Evolutionary conservation across 768 basidiomycete species (phyloP), one percentile per base, ranked within the genome.

Genomic region (Crepidotus variabilis): DNA sequence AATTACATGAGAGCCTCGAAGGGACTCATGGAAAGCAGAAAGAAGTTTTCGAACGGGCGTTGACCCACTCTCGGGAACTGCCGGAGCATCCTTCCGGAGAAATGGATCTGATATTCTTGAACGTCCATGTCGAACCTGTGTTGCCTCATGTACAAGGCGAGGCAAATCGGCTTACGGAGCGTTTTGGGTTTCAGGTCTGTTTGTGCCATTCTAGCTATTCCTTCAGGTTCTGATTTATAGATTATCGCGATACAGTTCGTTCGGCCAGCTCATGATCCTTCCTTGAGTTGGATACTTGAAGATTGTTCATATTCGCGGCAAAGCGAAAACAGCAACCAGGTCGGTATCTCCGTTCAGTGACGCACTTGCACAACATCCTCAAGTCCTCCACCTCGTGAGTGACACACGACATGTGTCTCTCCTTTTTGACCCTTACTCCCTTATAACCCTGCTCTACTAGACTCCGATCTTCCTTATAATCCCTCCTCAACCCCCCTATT

Each of bases 131-230:
- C 50, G 51, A 56, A 51, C 50, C 18, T 56, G 55, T 49, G 14
- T 55, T 36, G 73, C 75, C 76, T 76, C 76, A 69, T 78, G 75
- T 73, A 65, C 63, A 59, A 70, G 66, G 70, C 67, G 72, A 76
- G 76, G 76, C 74, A 69, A 60, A 52, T 46, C 35, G 43, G 35
- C 50, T 51, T 36, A 47, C 34, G 43, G 36, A 49, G 20, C 47
- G 33, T 20, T 43, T 33, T 53, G 50, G 57, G 57, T 54, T 63
- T 61, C 57, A 56, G 55, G 46, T 54, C 60, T 55, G 55, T 60
- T 60, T 62, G 51, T 65, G 56, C 65, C 63, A 66, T 67, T 66
- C 59, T 62, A 60, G 63, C 56, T 58, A 55, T 61, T 60, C 60
- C 58, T 63, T 59, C 58, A 60, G 59, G 64, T 58, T 65, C 61